Conservation (phyloP, 768 basidiomycete genomes). For the Boletus tylopilopsis region DNA sequence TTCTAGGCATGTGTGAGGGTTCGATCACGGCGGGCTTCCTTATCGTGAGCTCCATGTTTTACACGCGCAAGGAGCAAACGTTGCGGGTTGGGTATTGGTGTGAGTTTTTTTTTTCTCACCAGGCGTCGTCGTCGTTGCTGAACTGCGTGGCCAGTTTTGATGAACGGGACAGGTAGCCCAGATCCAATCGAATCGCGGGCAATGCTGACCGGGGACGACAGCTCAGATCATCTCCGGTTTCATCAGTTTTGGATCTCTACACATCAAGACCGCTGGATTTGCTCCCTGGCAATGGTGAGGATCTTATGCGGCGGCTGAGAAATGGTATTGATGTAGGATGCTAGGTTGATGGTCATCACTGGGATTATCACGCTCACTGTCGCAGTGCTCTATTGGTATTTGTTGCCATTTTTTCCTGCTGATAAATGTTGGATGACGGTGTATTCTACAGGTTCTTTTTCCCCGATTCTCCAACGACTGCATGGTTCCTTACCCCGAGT, state of each 20-base stretch:
- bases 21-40: conserved; percentile 71
- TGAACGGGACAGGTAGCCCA: conserved; percentile 65
- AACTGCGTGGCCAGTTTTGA: conserved; percentile 47
- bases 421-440: background rate
- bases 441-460: conserved; percentile 50
- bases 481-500: conserved; percentile 67
- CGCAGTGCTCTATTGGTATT: conserved; percentile 54
- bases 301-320: background rate
- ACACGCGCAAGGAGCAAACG: conserved; percentile 68
- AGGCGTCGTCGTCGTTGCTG: background rate
- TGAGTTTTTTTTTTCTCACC: conserved; percentile 34
- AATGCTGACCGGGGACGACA: conserved; percentile 23
- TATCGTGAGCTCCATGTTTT: conserved; percentile 78
- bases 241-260: conserved; percentile 61
- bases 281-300: conserved; percentile 71
- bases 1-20: conserved; percentile 73
- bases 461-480: conserved; percentile 71
- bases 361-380: conserved; percentile 54
- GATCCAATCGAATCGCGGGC: background rate
- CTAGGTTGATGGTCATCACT: conserved; percentile 68
- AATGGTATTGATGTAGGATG: background rate
- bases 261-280: conserved; percentile 53
- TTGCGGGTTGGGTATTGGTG: conserved; percentile 74
- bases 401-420: too few relatives aligned
- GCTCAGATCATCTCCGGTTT: conserved; percentile 72